Evolutionary conservation across 805 yeast species (phyloP).

Genomic region (Ogataea saltuana): DNA sequence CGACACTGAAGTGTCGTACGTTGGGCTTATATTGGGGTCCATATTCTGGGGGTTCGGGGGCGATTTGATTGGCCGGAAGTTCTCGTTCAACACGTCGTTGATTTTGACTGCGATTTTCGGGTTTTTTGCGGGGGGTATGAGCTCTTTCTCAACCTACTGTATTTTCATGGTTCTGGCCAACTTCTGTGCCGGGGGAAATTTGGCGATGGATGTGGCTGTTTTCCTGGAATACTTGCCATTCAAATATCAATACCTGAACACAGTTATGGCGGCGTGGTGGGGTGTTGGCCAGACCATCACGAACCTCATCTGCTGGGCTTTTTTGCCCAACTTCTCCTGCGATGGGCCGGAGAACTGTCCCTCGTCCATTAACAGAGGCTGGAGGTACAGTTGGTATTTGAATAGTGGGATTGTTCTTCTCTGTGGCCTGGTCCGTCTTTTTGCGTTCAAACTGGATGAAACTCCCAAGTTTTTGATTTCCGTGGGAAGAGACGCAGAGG

Average conservation of each 20-base stretch:
- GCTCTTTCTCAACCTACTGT: conserved; percentile 45
- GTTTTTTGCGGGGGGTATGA: conserved; percentile 50
- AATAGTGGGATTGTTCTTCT: conserved; percentile 48
- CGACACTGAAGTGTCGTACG: conserved; percentile 43
- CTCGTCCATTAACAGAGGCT: conserved; percentile 48
- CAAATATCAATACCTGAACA: conserved; percentile 47
- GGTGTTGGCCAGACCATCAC: conserved; percentile 54
- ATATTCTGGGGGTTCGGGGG: conserved; percentile 55
- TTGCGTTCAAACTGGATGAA: conserved; percentile 45
- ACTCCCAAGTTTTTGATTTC: conserved; percentile 25
- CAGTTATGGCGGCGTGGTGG: conserved; percentile 57
- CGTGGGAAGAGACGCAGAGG: conserved; percentile 48
- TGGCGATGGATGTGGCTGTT: conserved; percentile 49
- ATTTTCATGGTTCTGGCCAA: conserved; percentile 42
- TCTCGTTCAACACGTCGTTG: conserved; percentile 48
- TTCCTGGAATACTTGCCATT: conserved; percentile 51
- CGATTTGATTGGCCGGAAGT: conserved; percentile 53
- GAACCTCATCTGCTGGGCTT: conserved; percentile 49
- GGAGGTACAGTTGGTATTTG: conserved; percentile 54
- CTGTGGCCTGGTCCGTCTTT: conserved; percentile 45
- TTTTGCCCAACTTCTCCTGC: conserved; percentile 48
- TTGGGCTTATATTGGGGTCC: conserved; percentile 51
- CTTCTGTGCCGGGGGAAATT: conserved; percentile 54
- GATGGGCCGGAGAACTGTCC: conserved; percentile 41
- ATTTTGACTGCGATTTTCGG: conserved; percentile 47